Conservation (phyloP, 1,284 basidiomycete genomes). For the Naganishia sp. region DNA sequence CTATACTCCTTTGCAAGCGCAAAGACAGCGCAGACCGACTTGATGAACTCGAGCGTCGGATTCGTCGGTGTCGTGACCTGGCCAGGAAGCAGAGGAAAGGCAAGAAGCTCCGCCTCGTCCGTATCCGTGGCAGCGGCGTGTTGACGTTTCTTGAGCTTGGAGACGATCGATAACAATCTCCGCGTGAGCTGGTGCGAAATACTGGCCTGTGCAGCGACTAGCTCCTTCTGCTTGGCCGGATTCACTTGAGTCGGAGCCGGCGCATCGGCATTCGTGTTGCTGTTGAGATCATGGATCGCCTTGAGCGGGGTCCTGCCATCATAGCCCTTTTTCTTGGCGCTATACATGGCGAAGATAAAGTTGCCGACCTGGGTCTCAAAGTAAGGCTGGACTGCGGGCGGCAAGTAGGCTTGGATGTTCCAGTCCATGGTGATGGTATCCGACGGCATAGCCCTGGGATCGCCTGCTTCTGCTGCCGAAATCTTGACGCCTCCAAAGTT, state of each 20-base stretch:
- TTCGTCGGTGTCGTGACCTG: conserved; percentile 72
- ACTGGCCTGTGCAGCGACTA: conserved; percentile 68
- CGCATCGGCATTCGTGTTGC: conserved; percentile 33
- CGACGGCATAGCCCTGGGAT: conserved; percentile 42
- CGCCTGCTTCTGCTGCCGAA: conserved; percentile 57
- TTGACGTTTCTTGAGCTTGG: conserved; percentile 67
- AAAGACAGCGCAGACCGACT: conserved; percentile 81
- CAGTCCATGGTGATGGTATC: conserved; percentile 83
- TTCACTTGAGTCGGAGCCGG: conserved; percentile 63
- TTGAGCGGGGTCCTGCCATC: conserved; percentile 70
- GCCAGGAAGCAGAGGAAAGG: conserved; percentile 86
- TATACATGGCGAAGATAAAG: conserved; percentile 84
- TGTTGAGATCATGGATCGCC: conserved; percentile 64
- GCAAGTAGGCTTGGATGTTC: conserved; percentile 93
- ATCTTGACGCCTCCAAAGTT: conserved; percentile 91
- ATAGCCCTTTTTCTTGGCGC: conserved; percentile 66
- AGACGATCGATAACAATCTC: conserved; percentile 72
- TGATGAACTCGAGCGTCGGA: conserved; percentile 85
- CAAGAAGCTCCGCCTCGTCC: conserved; percentile 61
- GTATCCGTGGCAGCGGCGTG: conserved; percentile 63
- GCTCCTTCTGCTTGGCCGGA: conserved; percentile 68
- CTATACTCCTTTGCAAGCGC: conserved; percentile 72
- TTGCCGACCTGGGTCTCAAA: conserved; percentile 75
- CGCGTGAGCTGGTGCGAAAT: conserved; percentile 80
- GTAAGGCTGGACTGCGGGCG: conserved; percentile 74